Conservation (phyloP, 805 yeast species). For the Kazachstania africana region DNA sequence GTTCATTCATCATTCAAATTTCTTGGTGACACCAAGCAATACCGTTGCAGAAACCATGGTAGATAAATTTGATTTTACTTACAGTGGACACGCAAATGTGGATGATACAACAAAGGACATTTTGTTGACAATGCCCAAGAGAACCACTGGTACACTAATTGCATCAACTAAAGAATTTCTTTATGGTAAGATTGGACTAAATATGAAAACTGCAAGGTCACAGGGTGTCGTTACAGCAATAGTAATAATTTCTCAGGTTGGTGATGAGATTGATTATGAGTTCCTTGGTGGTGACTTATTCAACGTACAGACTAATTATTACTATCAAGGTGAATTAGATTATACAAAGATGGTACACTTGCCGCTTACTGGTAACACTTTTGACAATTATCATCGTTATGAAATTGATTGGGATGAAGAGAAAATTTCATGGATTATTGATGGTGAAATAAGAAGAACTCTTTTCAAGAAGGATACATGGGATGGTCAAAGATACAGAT, state of each 20-base stretch:
- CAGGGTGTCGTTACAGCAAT: conserved; percentile 78
- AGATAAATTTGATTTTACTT: conserved; percentile 51
- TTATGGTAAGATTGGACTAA: conserved; percentile 69
- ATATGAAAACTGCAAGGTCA: conserved; percentile 58
- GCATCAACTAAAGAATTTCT: conserved; percentile 69
- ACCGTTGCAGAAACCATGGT: conserved; percentile 50
- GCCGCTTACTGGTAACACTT: conserved; percentile 35
- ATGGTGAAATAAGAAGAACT: conserved; percentile 54
- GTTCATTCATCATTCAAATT: conserved; percentile 21
- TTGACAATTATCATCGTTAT: conserved; percentile 59
- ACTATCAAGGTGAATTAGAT: conserved; percentile 60
- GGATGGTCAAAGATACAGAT: conserved; percentile 41
- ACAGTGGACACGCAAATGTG: conserved; percentile 41
- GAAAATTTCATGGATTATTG: conserved; percentile 56
- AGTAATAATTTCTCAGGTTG: conserved; percentile 69
- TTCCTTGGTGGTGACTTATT: conserved; percentile 64
- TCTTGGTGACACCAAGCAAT: conserved; percentile 19
- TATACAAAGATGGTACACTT: conserved; percentile 40
- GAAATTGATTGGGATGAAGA: conserved; percentile 77
- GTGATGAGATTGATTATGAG: conserved; percentile 89
- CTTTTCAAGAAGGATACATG: conserved; percentile 50
- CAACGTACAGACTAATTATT: conserved; percentile 67
- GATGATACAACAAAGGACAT: conserved; percentile 35
- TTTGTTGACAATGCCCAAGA: conserved; percentile 69
- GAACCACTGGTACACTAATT: conserved; percentile 63